phyloP scores from a whole-genome alignment of 2,329 filamentous ascomycete species.

The Xylaria sp. region DNA sequence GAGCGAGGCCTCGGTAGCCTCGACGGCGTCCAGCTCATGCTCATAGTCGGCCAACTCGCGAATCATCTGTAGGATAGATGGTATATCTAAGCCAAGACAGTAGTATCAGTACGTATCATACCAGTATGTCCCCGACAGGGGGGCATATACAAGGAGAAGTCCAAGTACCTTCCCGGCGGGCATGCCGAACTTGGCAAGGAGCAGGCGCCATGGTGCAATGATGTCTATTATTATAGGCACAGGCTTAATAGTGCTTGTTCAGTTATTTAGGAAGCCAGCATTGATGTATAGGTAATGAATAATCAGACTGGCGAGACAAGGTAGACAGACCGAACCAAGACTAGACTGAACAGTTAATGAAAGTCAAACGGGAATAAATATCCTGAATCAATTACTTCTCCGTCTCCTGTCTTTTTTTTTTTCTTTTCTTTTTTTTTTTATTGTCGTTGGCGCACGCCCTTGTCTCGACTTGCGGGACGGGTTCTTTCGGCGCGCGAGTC shows the following conservation, averaged over 20 bases:
- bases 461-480: slow-evolving; percentile 19
- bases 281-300: too few relatives aligned
- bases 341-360: not conserved
- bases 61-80: slow-evolving; percentile 83
- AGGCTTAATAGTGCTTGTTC: not conserved
- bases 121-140: slow-evolving; percentile 10
- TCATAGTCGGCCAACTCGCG: slow-evolving; percentile 90
- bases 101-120: slow-evolving; percentile 29
- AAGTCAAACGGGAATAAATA: not conserved
- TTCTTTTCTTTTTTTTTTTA: not conserved
- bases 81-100: slow-evolving; percentile 70
- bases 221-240: not conserved
- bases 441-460: slow-evolving; percentile 23
- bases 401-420: not conserved
- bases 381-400: not conserved
- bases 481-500: slow-evolving; percentile 2
- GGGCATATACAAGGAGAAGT: not conserved
- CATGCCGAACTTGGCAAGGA: slow-evolving; percentile 63
- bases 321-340: not conserved
- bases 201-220: slow-evolving; percentile 48
- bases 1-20: slow-evolving; percentile 82
- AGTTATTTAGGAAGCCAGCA: not conserved
- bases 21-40: slow-evolving; percentile 76
- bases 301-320: not conserved
- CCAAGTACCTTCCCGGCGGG: slow-evolving; percentile 66